Percentiles rank a stretch among this genome's conserved stretches.
Conservation (phyloP, 441 rosid species). For the Capsella rubella region DNA sequence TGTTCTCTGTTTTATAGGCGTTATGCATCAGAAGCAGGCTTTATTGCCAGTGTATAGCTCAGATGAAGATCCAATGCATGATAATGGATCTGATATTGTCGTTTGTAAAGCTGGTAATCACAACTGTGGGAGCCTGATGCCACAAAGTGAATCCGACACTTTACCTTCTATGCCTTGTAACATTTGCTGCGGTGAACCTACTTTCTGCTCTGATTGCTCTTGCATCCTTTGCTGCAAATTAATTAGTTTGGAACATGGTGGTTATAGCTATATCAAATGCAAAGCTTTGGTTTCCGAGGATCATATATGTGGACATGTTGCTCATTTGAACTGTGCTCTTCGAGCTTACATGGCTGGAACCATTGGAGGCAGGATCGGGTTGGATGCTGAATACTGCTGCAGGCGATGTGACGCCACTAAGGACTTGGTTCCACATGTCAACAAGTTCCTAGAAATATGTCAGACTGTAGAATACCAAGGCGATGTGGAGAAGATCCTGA, state of each 20-base stretch:
- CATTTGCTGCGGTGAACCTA: constrained; percentile 80
- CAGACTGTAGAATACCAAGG: constrained; percentile 59
- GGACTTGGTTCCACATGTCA: constrained; percentile 72
- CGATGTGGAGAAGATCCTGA: constrained; percentile 67
- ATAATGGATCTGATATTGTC: constrained; percentile 47
- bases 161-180: constrained; percentile 67
- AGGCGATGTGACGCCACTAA: constrained; percentile 84
- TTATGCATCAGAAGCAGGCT: constrained; percentile 36
- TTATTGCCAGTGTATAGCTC: constrained; percentile 39
- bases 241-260: constrained; percentile 54
- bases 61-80: constrained; percentile 52
- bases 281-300: constrained; percentile 61
- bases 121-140: constrained; percentile 58
- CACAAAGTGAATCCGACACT: constrained; percentile 42
- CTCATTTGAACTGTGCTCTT: constrained; percentile 86
- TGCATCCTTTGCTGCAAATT: constrained; percentile 87
- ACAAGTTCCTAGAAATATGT: constrained; percentile 60
- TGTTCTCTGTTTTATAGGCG: constrained; percentile 42
- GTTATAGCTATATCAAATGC: constrained; percentile 78
- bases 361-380: constrained; percentile 84
- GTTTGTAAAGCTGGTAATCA: constrained; percentile 82
- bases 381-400: constrained; percentile 89
- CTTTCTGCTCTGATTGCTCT: constrained; percentile 80
- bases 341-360: constrained; percentile 90
- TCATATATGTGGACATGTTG: constrained; percentile 78